These are phyloP conservation scores for Eutrema heterophyllum DNA, from an alignment of 345 rosid species.

Conservation along the genomic window DNA sequence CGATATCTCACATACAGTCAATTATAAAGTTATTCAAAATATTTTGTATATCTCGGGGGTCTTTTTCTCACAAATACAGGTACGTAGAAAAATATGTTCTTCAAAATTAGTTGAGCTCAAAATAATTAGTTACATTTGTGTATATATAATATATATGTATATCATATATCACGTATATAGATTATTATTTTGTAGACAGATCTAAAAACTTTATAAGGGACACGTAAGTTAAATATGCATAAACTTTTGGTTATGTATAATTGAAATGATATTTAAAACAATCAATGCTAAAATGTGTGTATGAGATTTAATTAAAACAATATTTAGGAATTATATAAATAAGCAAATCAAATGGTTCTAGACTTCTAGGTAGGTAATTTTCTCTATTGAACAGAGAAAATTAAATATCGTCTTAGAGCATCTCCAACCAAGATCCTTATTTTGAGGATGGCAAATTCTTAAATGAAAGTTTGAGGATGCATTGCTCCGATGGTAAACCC, in stretches of 20 bases:
- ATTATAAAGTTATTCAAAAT: background rate
- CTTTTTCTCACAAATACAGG: background rate
- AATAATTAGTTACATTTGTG: background rate
- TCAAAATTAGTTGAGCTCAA: background rate
- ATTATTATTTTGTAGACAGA: background rate
- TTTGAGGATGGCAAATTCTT: too few relatives aligned
- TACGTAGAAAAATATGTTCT: background rate
- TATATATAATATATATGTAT: background rate
- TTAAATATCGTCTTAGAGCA: background rate
- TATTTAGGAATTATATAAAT: too few relatives aligned
- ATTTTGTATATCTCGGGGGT: background rate
- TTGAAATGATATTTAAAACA: background rate
- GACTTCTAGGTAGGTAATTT: background rate
- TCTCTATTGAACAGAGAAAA: background rate
- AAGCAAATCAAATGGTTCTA: too few relatives aligned
- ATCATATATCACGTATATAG: background rate
- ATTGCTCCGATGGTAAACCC: too few relatives aligned
- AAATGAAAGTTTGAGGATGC: too few relatives aligned
- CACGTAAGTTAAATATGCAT: background rate
- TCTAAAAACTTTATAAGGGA: background rate
- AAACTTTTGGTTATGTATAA: background rate
- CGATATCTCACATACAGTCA: slow-evolving; percentile 2
- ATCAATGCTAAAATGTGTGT: background rate
- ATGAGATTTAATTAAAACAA: background rate
- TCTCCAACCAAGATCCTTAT: too few relatives aligned